These are phyloP conservation scores for Fusarium nisikadoi DNA, from an alignment of 2,329 filamentous ascomycete species.

Conservation along the genomic window DNA sequence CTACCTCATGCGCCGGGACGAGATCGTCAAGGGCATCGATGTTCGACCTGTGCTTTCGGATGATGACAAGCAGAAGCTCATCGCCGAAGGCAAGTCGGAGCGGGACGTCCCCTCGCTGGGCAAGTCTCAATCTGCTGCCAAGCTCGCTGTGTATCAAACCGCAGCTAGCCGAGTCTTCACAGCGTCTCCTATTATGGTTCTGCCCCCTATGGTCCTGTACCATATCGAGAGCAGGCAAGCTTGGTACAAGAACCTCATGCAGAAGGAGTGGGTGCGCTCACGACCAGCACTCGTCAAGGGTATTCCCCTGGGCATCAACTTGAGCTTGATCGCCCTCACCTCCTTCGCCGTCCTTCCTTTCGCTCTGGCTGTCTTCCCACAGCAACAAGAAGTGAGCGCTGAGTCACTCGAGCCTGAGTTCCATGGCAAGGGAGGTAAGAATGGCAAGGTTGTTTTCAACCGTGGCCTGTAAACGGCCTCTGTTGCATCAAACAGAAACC, in stretches of 20 bases:
- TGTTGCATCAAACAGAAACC: background rate
- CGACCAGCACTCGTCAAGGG: conserved; percentile 71
- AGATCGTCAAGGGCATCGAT: conserved; percentile 93
- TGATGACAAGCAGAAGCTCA: conserved; percentile 69
- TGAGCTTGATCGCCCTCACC: conserved; percentile 86
- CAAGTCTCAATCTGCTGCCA: conserved; percentile 88
- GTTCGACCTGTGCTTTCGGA: conserved; percentile 84
- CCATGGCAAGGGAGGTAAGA: conserved; percentile 79
- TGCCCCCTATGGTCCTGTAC: conserved; percentile 88
- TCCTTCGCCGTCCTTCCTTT: conserved; percentile 90
- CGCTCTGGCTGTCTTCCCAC: conserved; percentile 91
- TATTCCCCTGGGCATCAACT: conserved; percentile 79
- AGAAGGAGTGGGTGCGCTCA: conserved; percentile 81
- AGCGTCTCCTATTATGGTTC: conserved; percentile 95
- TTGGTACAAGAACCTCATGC: conserved; percentile 55
- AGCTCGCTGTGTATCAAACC: conserved; percentile 90
- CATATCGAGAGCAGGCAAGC: conserved; percentile 71
- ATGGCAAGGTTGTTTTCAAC: conserved; percentile 94
- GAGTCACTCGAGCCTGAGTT: conserved; percentile 87
- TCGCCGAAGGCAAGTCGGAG: conserved; percentile 68
- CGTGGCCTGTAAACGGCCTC: conserved; percentile 77
- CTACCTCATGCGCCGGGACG: conserved; percentile 96
- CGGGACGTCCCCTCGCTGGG: conserved; percentile 78
- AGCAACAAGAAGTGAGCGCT: conserved; percentile 84
- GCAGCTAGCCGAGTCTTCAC: conserved; percentile 92